Percentiles rank a stretch among this genome's conserved stretches.
phyloP scores from a whole-genome alignment of 495 filamentous ascomycete species.

The Achaetomiella virescens region DNA sequence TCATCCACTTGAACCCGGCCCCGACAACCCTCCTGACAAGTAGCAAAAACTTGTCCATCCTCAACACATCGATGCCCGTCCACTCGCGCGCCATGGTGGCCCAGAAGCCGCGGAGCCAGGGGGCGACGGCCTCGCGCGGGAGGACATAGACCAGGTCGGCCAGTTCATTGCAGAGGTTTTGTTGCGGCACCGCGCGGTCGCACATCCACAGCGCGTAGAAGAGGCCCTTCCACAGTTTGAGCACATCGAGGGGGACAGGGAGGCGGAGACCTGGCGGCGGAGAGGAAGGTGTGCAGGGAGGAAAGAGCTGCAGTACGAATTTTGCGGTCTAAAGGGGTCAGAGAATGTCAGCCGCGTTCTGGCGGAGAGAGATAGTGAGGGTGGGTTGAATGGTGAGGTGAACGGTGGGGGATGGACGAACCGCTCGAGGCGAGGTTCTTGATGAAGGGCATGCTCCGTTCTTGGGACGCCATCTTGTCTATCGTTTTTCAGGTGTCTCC shows the following conservation, averaged over 20 bases:
- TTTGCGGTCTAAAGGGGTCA: slow-evolving; percentile 63
- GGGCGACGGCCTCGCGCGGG: slow-evolving; percentile 51
- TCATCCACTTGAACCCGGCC: slow-evolving; percentile 56
- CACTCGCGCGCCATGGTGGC: slow-evolving; percentile 79
- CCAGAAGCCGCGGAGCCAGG: slow-evolving; percentile 79
- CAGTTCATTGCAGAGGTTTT: slow-evolving; percentile 71
- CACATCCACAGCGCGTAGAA: slow-evolving; percentile 97
- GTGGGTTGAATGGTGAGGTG: background rate
- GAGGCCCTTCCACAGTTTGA: slow-evolving; percentile 95
- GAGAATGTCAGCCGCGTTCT: too few species aligned
- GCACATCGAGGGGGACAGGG: slow-evolving; percentile 66
- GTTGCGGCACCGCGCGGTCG: slow-evolving; percentile 80
- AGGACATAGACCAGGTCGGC: slow-evolving; percentile 65
- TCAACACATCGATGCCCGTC: slow-evolving; percentile 71
- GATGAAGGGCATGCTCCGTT: slow-evolving; percentile 45
- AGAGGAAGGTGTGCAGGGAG: slow-evolving; percentile 75
- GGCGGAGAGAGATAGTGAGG: too few species aligned
- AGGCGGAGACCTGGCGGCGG: slow-evolving; percentile 45
- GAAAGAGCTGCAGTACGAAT: slow-evolving; percentile 73
- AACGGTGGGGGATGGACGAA: slow-evolving; percentile 21
- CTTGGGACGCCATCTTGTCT: slow-evolving; percentile 38
- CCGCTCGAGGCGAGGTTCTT: slow-evolving; percentile 48
- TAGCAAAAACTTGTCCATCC: slow-evolving; percentile 89
- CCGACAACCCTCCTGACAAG: slow-evolving; percentile 72
- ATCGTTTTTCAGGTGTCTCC: too few species aligned